These are phyloP conservation scores for Naegleria lovaniensis DNA, from an alignment of 208 protist genomes.

Conservation along the genomic window DNA sequence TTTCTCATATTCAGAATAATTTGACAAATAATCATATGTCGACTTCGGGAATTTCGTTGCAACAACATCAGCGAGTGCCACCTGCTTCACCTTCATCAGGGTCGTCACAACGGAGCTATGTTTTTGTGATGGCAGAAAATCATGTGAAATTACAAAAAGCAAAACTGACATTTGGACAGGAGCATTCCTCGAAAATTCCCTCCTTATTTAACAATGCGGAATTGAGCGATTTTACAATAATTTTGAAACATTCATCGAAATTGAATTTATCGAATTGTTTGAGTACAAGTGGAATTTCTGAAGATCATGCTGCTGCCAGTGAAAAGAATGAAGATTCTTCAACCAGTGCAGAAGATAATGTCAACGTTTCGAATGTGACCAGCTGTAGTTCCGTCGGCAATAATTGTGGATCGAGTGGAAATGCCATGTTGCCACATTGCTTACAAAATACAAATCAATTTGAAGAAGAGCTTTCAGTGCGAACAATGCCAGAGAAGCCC, in stretches of 20 bases:
- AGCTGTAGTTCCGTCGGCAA: too few species aligned
- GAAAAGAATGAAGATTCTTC: not conserved
- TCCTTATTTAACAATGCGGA: not conserved
- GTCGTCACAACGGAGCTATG: too few species aligned
- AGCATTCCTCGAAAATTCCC: not conserved
- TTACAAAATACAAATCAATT: not conserved
- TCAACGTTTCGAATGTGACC: too few species aligned
- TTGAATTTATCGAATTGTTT: not conserved
- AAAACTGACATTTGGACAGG: not conserved
- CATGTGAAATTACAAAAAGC: not conserved
- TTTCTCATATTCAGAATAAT: too few species aligned
- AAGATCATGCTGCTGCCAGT: not conserved
- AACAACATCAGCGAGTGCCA: too few species aligned
- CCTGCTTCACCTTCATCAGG: too few species aligned
- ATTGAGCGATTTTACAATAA: not conserved
- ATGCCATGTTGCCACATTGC: not conserved
- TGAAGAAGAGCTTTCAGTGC: not conserved
- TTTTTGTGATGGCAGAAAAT: not conserved
- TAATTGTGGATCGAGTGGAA: too few species aligned
- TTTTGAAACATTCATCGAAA: not conserved
- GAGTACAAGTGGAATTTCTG: not conserved
- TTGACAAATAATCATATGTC: too few species aligned
- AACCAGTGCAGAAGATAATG: not conserved
- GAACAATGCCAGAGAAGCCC: not conserved
- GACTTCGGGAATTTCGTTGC: too few species aligned